Conservation (phyloP, 345 rosid genomes). For the Gossypium stocksii region DNA sequence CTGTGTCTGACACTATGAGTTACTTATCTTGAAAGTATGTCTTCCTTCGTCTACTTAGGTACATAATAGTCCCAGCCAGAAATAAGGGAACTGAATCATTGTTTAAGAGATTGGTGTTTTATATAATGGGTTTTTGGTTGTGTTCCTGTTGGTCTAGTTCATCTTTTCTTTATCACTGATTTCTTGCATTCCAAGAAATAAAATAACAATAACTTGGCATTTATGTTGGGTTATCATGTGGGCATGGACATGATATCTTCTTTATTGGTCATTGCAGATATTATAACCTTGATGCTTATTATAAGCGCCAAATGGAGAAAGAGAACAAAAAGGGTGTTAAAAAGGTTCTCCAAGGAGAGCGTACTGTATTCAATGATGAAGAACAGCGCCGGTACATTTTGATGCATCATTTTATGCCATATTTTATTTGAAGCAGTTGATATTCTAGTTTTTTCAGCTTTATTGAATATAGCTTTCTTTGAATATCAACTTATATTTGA, state of each 20-base stretch:
- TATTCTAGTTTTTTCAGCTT: background rate
- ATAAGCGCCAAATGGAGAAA: constrained; percentile 64
- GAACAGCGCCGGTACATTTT: constrained; percentile 76
- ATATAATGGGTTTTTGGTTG: background rate
- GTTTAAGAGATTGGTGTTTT: background rate
- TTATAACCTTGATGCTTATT: constrained; percentile 84
- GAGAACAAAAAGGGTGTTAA: constrained; percentile 63
- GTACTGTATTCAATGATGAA: constrained; percentile 90
- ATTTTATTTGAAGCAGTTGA: background rate
- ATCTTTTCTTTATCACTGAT: background rate
- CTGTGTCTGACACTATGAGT: background rate
- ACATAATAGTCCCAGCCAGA: background rate
- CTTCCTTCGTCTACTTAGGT: background rate
- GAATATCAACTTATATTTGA: background rate
- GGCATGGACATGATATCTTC: background rate
- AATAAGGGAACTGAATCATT: background rate
- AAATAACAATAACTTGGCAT: background rate
- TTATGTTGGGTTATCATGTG: background rate
- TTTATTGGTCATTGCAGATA: constrained; percentile 46
- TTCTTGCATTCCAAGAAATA: background rate
- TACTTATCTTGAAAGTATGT: background rate
- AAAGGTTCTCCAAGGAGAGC: constrained; percentile 55
- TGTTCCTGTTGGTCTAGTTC: background rate
- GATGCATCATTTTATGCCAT: background rate
- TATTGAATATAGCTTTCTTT: background rate